Percentiles rank a stretch among this genome's conserved stretches.
These are phyloP conservation scores for Pseudopithomyces maydicus DNA, from an alignment of 2,329 filamentous ascomycete genomes.

Conservation along the genomic window DNA sequence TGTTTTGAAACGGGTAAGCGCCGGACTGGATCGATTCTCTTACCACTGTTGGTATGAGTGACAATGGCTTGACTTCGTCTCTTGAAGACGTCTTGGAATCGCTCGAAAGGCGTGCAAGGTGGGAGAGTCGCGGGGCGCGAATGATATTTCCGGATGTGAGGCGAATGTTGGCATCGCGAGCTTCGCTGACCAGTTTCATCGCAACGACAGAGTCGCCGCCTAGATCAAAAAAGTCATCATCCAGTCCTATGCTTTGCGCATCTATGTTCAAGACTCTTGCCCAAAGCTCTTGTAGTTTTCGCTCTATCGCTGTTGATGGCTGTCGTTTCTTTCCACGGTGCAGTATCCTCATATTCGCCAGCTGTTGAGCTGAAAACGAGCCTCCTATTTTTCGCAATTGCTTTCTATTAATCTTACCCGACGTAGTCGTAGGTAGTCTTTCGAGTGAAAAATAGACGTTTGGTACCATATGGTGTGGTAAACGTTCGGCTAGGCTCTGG, in stretches of 20 bases:
- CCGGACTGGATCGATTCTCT: too few relatives aligned
- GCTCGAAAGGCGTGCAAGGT: too few relatives aligned
- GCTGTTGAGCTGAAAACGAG: too few relatives aligned
- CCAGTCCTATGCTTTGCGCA: conserved; percentile 1
- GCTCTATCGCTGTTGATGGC: neutral
- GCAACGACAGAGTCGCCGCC: conserved; percentile 9
- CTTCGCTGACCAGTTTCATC: neutral
- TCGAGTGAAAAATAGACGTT: conserved; percentile 20
- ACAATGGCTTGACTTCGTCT: too few relatives aligned
- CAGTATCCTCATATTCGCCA: too few relatives aligned
- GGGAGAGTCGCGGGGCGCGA: too few relatives aligned
- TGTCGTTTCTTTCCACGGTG: too few relatives aligned
- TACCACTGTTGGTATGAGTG: too few relatives aligned
- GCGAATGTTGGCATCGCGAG: neutral
- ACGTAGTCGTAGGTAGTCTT: conserved; percentile 20
- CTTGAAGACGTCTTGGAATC: too few relatives aligned
- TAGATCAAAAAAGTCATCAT: conserved; percentile 17
- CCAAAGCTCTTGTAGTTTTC: conserved; percentile 7
- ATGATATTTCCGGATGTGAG: too few relatives aligned
- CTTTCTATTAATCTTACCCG: conserved; percentile 25
- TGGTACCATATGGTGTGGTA: conserved; percentile 30
- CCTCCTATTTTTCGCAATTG: conserved; percentile 1
- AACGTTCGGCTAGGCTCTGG: neutral
- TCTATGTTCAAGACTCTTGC: conserved; percentile 10
- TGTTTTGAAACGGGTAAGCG: too few relatives aligned